Conservation (phyloP, 306 rosid genomes). For the Vigna trinervia region DNA sequence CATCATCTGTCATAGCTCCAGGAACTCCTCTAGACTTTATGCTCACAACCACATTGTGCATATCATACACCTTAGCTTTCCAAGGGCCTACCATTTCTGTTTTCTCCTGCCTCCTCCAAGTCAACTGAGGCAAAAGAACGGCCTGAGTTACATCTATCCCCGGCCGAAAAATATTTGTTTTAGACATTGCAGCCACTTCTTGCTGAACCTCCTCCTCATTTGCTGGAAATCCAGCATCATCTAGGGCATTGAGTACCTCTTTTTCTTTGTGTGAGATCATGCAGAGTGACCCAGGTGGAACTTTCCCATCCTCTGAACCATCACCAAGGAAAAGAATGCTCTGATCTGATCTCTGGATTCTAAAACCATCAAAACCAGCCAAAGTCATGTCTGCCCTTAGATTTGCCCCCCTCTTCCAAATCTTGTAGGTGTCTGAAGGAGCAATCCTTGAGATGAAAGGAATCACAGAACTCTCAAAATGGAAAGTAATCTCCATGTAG, state of each 20-base stretch:
- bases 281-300: conserved; percentile 88
- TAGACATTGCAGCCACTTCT: conserved; percentile 94
- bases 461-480: conserved; percentile 97
- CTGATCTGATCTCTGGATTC: conserved; percentile 96
- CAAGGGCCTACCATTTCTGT: conserved; percentile 86
- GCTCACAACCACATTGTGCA: conserved; percentile 97
- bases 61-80: conserved; percentile 97
- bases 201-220: conserved; percentile 91
- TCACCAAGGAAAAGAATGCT: conserved; percentile 91
- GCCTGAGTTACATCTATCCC: conserved; percentile 98
- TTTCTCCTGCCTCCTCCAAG: conserved; percentile 97
- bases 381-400: conserved; percentile 97
- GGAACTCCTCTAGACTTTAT: conserved; percentile 95
- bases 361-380: conserved; percentile 97
- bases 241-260: conserved; percentile 92
- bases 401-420: conserved; percentile 99
- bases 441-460: conserved; percentile 98
- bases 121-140: conserved; percentile 92
- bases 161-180: conserved; percentile 92
- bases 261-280: conserved; percentile 93
- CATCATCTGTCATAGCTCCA: conserved; percentile 97
- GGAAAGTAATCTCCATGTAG: conserved; percentile 97
- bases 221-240: conserved; percentile 85
- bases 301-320: conserved; percentile 88
- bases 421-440: conserved; percentile 95